Evolutionary conservation across 306 rosid genomes (phyloP), one percentile per base, ranked within the genome.

Genomic region (Castanospermum australe): DNA sequence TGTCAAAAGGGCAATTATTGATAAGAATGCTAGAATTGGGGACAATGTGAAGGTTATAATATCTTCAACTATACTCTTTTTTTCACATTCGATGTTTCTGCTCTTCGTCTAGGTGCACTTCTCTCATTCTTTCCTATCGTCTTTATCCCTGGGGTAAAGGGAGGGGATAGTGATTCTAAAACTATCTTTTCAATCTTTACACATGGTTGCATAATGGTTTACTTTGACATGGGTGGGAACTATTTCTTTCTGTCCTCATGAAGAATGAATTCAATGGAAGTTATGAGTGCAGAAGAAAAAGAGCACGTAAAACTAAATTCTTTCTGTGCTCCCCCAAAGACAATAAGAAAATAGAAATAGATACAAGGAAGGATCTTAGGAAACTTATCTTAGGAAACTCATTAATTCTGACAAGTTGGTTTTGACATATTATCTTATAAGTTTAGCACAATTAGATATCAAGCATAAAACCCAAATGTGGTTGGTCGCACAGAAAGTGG

Each of bases 21-120:
- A 96, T 88, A 96, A 96, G 87, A 96, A 96, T 84, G 99, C 98
- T 71, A 90, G 99, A 75, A 86, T 96, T 62, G 99, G 99, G 20
- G 97, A 93, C 25, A 74, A 90, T 39, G 98, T 96, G 48, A 90
- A 93, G 99, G 99, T 96, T 17, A 71, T 38, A 6, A 59, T 62
- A 18, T 42, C 11, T 22, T 11, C 7, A 6, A 45, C 8, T 45
- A 71, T 47, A 24, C 20, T 14, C n/a, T 9, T 47, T 8, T 38
- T 9, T 64, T 47, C 44, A 21, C 56, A 25, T 13, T 47, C n/a
- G 30, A 28, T 7, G 5, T 44, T 17, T 8, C 17, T 5, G 25
- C 3, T 6, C 2, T n/a, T 8, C 7, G 22, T 61, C 66, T 30
- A 28, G 54, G n/a, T 50, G 68, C 45, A 51, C 10, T 66, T 66